Evolutionary conservation across 2,329 filamentous ascomycete species (phyloP), one percentile per base, ranked within the genome.

Genomic region (Herpotrichia juniperi): DNA sequence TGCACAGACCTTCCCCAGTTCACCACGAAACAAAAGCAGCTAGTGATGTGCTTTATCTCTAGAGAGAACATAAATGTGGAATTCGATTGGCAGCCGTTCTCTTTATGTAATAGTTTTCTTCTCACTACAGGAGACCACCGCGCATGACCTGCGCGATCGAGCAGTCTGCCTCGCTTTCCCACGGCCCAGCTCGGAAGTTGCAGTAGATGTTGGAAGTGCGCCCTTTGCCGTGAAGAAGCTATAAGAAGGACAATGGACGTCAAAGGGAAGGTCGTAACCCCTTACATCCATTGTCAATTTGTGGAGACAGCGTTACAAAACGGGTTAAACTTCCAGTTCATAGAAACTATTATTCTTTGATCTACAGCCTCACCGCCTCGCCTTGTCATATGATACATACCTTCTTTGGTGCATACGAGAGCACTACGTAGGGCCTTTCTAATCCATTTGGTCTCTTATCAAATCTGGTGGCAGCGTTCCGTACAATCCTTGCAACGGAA

Each of bases 151-250:
- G 48, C 43, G 53, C 21, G 19, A 24, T 39, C 48, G 46, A 56
- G 57, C 55, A 12, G 43, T 6, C 43, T n/a, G 19, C 17, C 53
- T 63, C 67, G 67, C 65, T 69, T 71, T 67, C 30, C 58, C 24
- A 61, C 67, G 67, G 67, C 64, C 64, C 54, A 54, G 56, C 43
- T 63, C 67, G 65, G 66, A 63, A 61, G 52, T 54, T 50, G 43
- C 54, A 58, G 55, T 59, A 53, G 19, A 53, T 54, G 53, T 39
- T 45, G 24, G 42, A 24, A 32, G 40, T 25, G 34, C 44, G 47
- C 46, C 25, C 35, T 43, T 9, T 14, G 37, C 19, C 19, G 21
- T 25, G 10, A 25, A 25, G 34, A 25, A 24, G 14, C 37, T 40
- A 40, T 40, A 40, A 40, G 19, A 40, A 25, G 19, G n/a, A 16